Percentiles rank a stretch among this genome's conserved stretches.
phyloP scores from a whole-genome alignment of 306 rosid genomes.

The Alnus rubra region DNA sequence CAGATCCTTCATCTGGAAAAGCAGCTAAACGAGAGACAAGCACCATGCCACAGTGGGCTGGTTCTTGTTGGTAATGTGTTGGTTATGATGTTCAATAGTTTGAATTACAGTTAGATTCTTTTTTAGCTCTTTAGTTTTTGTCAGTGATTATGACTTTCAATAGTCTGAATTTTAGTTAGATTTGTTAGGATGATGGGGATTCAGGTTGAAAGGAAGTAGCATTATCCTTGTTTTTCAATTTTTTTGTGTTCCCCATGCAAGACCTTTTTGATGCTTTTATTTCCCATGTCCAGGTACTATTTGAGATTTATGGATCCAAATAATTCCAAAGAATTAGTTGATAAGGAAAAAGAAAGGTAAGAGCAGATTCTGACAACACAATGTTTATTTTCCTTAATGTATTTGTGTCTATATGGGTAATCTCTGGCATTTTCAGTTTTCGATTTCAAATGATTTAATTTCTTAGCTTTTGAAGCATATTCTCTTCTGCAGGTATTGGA shows the following conservation, averaged over 20 bases:
- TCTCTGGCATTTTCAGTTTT: conserved; percentile 6
- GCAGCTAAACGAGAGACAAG: conserved; percentile 87
- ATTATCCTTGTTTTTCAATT: background rate
- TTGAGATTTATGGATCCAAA: conserved; percentile 96
- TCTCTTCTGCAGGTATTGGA: conserved; percentile 72
- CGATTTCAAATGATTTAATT: conserved; percentile 18
- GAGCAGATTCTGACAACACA: conserved; percentile 23
- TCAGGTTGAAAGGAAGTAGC: background rate
- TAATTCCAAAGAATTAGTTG: conserved; percentile 76
- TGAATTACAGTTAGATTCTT: conserved; percentile 1
- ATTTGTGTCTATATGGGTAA: background rate
- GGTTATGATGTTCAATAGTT: conserved; percentile 26
- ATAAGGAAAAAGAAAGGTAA: conserved; percentile 72
- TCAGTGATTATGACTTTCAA: background rate
- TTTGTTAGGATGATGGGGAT: background rate
- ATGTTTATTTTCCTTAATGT: conserved; percentile 20
- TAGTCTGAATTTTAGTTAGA: background rate
- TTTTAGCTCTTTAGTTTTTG: conserved; percentile 1
- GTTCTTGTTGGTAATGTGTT: conserved; percentile 88
- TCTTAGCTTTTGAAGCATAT: conserved; percentile 21
- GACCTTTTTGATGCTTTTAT: background rate
- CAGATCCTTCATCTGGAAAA: conserved; percentile 73
- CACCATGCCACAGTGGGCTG: conserved; percentile 99
- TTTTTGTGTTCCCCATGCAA: background rate
- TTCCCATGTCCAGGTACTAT: conserved; percentile 68